Evolutionary conservation across 208 protist genomes (phyloP), one percentile per base, ranked within the genome.

Genomic region (Histomonas meleagridis): DNA sequence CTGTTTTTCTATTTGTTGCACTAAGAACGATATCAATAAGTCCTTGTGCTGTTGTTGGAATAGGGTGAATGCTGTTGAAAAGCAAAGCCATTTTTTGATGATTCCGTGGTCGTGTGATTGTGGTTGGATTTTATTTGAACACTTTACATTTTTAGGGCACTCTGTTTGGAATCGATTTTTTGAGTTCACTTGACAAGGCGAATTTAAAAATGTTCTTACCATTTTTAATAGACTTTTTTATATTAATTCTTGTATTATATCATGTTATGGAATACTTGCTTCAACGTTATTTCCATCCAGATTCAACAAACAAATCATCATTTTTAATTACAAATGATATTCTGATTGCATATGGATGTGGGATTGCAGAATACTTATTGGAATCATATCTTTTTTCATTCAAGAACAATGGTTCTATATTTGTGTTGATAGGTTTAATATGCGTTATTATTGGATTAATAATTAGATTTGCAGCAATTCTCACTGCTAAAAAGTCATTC

Each of bases 11-110:
- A 95, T 99, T 98, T 49, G 98, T 99, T 94, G 98, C 98, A 72
- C 96, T 98, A 60, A 99, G 95, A 9, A 99, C 96, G 92, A 99
- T 98, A 94, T 99, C 98, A 93, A 99, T 96, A 93, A 99, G 99
- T 90, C 99, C 98, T 94, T 97, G 98, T 92, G 97, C 96, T 81
- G 70, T 51, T 48, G 9, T 81, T 48, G 70, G 70, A n/a, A 81
- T 43, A 7, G 70, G 16, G 7, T 81, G 70, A 51, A 81, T 81
- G n/a, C n/a, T 81, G 23, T 43, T 43, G 51, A 81, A 81, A 10
- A 81, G 3, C 26, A 81, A 43, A 81, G 70, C 70, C 70, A 81
- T 81, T n/a, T n/a, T n/a, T n/a, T n/a, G n/a, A n/a, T n/a, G n/a
- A n/a, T n/a, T n/a, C n/a, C n/a, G n/a, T n/a, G n/a, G n/a, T n/a